phyloP scores from a whole-genome alignment of 2,329 filamentous ascomycete species.

The Stagonosporopsis chrysanthemi region DNA sequence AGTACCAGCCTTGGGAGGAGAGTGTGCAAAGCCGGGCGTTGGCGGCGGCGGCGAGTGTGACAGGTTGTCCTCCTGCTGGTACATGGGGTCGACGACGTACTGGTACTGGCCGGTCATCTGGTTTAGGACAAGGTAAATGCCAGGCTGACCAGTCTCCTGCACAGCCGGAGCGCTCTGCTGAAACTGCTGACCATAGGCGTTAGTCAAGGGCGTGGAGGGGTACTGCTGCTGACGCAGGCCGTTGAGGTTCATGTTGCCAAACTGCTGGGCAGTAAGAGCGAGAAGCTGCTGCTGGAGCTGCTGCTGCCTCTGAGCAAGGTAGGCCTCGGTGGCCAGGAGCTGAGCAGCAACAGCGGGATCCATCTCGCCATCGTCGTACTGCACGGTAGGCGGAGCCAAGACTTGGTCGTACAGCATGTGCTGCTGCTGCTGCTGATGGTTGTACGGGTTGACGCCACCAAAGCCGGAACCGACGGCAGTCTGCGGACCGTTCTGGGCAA shows the following conservation, averaged over 20 bases:
- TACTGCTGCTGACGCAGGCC: conserved; percentile 57
- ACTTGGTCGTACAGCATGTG: conserved; percentile 79
- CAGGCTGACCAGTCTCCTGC: conserved; percentile 72
- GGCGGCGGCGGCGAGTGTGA: conserved; percentile 59
- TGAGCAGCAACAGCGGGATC: conserved; percentile 89
- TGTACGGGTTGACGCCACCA: conserved; percentile 55
- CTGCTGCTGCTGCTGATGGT: conserved; percentile 49
- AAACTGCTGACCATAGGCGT: conserved; percentile 70
- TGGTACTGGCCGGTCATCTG: conserved; percentile 83
- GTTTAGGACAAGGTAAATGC: conserved; percentile 84
- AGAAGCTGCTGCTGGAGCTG: conserved; percentile 92
- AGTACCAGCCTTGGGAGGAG: conserved; percentile 50
- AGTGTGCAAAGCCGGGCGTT: conserved; percentile 48
- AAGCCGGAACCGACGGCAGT: conserved; percentile 66
- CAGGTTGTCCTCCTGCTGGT: conserved; percentile 56
- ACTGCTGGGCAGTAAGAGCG: conserved; percentile 69
- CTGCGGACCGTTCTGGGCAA: conserved; percentile 61
- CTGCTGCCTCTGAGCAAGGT: conserved; percentile 93
- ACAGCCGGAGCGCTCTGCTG: conserved; percentile 71
- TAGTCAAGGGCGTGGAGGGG: conserved; percentile 61
- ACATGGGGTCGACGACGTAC: conserved; percentile 76
- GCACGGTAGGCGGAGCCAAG: conserved; percentile 80
- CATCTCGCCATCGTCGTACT: conserved; percentile 74
- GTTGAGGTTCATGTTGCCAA: conserved; percentile 70
- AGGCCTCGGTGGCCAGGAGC: conserved; percentile 88